A percentile compares a stretch with the other conserved stretches of the same genome.
phyloP scores from a whole-genome alignment of 2,329 filamentous ascomycete genomes.

The Camillea tinctor region DNA sequence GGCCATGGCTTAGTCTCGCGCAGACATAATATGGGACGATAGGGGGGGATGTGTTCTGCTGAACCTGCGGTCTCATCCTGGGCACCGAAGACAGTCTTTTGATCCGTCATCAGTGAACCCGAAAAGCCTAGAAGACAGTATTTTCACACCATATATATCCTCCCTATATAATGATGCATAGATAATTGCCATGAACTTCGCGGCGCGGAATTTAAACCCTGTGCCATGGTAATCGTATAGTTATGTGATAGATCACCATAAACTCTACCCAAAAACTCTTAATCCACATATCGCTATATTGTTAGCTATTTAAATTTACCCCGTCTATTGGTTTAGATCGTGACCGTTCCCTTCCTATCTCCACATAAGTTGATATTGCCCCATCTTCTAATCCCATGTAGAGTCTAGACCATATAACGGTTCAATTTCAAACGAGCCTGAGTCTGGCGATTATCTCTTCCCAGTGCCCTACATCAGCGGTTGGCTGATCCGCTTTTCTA shows the following conservation, averaged over 20 bases:
- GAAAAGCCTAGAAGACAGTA: too few relatives aligned
- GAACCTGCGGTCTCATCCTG: too few relatives aligned
- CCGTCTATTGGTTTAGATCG: not conserved
- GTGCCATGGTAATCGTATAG: not conserved
- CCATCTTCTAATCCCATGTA: not conserved
- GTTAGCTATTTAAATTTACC: not conserved
- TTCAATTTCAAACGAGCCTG: constrained; percentile 6
- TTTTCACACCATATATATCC: too few relatives aligned
- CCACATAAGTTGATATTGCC: not conserved
- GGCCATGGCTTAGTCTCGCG: too few relatives aligned
- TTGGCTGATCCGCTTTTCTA: constrained; percentile 32
- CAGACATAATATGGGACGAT: too few relatives aligned
- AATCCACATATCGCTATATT: not conserved
- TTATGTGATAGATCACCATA: not conserved
- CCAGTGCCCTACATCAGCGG: constrained; percentile 29
- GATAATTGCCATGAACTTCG: too few relatives aligned
- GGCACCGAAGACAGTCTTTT: too few relatives aligned
- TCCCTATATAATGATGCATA: too few relatives aligned
- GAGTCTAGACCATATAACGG: not conserved
- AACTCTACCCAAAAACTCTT: not conserved
- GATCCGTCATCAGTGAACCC: too few relatives aligned
- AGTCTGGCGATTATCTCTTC: constrained; percentile 9
- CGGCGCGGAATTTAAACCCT: not conserved
- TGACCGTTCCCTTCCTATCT: not conserved
- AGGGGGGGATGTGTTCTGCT: too few relatives aligned